Evolutionary conservation across 2,329 filamentous ascomycete species (phyloP).

Genomic region (Pyrenochaeta sp.): DNA sequence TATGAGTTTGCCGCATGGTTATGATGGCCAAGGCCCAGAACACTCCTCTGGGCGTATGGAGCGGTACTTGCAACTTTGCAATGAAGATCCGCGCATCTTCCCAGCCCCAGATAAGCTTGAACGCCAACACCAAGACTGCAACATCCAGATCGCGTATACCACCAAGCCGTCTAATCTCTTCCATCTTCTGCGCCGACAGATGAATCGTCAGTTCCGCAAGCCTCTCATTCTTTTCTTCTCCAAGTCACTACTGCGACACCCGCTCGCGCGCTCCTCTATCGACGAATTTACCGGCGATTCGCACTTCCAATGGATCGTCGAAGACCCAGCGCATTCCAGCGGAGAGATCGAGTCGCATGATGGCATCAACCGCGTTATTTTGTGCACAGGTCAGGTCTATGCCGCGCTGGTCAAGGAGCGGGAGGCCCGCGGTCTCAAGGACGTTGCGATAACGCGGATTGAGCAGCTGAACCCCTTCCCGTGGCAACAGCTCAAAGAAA

Average conservation of each 20-base stretch:
- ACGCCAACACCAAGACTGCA: constrained; percentile 98
- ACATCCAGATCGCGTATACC: constrained; percentile 98
- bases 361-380: constrained; percentile 90
- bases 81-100: constrained; percentile 96
- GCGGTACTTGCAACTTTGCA: constrained; percentile 95
- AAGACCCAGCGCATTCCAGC: constrained; percentile 82
- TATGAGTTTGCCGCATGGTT: constrained; percentile 95
- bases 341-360: constrained; percentile 79
- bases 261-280: constrained; percentile 85
- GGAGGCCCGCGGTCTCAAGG: constrained; percentile 82
- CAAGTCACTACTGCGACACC: constrained; percentile 94
- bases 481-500: constrained; percentile 95
- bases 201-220: constrained; percentile 99
- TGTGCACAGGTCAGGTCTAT: constrained; percentile 96
- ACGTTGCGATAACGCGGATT: constrained; percentile 92
- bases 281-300: constrained; percentile 91
- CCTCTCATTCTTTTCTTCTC: constrained; percentile 98
- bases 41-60: constrained; percentile 98
- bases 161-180: constrained; percentile 96
- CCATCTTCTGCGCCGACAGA: constrained; percentile 94
- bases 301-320: constrained; percentile 96
- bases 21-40: constrained; percentile 97
- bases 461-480: constrained; percentile 99
- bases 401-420: constrained; percentile 90
- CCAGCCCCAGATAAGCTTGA: constrained; percentile 87